Percentiles rank a stretch among this genome's conserved stretches.
Evolutionary conservation across 2,329 filamentous ascomycete species (phyloP).

Genomic region (Trichoderma endophyticum): DNA sequence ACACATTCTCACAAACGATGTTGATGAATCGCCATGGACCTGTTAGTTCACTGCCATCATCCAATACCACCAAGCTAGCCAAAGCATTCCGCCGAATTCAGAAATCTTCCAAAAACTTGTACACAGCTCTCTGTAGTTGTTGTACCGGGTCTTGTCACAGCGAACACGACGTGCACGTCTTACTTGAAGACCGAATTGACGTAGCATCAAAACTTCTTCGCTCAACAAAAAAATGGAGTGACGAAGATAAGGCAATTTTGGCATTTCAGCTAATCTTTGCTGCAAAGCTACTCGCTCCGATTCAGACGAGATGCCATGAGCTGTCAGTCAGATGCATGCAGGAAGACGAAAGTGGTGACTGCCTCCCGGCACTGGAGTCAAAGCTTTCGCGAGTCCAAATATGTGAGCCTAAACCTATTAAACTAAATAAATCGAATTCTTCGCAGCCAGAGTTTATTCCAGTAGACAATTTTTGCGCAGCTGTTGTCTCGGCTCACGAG

Average conservation of each 20-base stretch:
- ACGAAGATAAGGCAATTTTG: not conserved
- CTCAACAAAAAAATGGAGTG: not conserved
- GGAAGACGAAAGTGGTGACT: not conserved
- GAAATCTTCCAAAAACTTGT: not conserved
- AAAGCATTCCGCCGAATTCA: conserved; percentile 6
- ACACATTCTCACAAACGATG: conserved; percentile 7
- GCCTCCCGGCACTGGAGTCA: not conserved
- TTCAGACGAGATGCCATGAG: not conserved
- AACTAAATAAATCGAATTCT: not conserved
- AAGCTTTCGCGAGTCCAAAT: not conserved
- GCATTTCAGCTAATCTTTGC: conserved; percentile 7
- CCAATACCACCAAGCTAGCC: not conserved
- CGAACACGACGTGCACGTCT: conserved; percentile 8
- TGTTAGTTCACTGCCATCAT: not conserved
- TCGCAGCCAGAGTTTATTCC: not conserved
- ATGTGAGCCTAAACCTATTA: not conserved
- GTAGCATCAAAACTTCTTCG: not conserved
- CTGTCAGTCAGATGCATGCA: not conserved
- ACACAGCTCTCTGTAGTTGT: conserved; percentile 1
- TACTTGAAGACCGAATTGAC: conserved; percentile 13
- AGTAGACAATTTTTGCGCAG: not conserved
- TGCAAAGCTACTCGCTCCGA: not conserved
- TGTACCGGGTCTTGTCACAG: not conserved
- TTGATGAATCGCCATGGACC: not conserved
- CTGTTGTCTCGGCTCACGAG: not conserved